Evolutionary conservation across 805 yeast species (phyloP).

Genomic region (Kodamaea laetipori): DNA sequence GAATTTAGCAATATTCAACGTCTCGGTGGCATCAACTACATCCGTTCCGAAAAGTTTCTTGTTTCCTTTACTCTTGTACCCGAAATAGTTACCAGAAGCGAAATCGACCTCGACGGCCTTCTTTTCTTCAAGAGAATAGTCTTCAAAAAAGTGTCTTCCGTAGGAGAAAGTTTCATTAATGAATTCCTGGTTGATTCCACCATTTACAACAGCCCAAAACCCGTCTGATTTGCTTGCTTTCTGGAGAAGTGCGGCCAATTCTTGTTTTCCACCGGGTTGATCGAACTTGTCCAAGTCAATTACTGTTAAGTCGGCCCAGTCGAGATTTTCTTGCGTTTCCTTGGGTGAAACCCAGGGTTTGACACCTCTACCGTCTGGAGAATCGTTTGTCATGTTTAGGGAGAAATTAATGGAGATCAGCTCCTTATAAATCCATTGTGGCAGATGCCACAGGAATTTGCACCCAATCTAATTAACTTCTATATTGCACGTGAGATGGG

Average conservation of each 20-base stretch:
- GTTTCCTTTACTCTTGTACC: constrained; percentile 34
- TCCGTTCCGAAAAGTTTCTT: constrained; percentile 33
- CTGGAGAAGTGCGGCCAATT: constrained; percentile 29
- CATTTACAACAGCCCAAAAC: constrained; percentile 32
- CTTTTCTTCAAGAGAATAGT: constrained; percentile 30
- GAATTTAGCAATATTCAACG: constrained; percentile 36
- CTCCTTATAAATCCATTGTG: background rate
- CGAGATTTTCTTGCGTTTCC: constrained; percentile 28
- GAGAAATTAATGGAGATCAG: background rate
- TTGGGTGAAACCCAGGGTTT: constrained; percentile 27
- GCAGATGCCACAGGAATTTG: background rate
- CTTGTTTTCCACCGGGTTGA: constrained; percentile 26
- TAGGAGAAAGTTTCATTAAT: constrained; percentile 28
- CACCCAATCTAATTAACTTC: background rate
- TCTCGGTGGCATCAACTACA: constrained; percentile 32
- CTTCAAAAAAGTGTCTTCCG: constrained; percentile 30
- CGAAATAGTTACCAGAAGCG: constrained; percentile 33
- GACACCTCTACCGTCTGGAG: constrained; percentile 11
- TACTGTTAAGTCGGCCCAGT: constrained; percentile 34
- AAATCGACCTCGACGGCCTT: constrained; percentile 27
- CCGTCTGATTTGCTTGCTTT: constrained; percentile 33
- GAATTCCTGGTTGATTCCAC: constrained; percentile 28
- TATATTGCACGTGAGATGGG: too few relatives aligned
- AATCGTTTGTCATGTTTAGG: constrained; percentile 14
- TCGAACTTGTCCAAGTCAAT: constrained; percentile 32